A percentile compares a stretch with the other conserved stretches of the same genome.
Conservation (phyloP, 148 eudicot species). For the Drosera capensis region DNA sequence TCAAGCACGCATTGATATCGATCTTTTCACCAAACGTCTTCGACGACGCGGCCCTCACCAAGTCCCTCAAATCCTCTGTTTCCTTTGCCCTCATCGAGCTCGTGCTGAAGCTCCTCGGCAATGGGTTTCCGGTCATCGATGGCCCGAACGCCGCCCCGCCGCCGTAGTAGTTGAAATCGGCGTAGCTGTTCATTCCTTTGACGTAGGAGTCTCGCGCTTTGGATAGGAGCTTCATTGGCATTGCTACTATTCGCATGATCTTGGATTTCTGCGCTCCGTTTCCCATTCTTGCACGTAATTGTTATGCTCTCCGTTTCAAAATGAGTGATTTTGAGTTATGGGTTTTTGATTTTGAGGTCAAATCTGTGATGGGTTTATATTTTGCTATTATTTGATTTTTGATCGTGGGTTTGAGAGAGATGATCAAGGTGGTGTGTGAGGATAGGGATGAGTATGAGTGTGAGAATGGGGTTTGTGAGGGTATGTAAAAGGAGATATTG, state of each 20-base stretch:
- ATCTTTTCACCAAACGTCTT: constrained; percentile 10
- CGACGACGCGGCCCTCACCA: constrained; percentile 42
- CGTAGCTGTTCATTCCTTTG: constrained; percentile 28
- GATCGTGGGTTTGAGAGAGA: too few species aligned
- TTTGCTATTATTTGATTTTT: too few species aligned
- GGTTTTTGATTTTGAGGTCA: too few species aligned
- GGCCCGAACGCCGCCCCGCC: not conserved
- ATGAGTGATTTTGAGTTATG: too few species aligned
- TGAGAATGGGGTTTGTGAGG: too few species aligned
- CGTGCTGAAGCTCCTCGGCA: constrained; percentile 42
- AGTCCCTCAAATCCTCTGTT: constrained; percentile 36
- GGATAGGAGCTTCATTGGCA: constrained; percentile 27
- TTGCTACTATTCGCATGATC: constrained; percentile 25
- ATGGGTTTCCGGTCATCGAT: constrained; percentile 1
- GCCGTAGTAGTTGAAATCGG: constrained; percentile 6
- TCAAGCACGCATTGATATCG: constrained; percentile 1
- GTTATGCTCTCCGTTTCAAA: not conserved
- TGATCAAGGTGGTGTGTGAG: too few species aligned
- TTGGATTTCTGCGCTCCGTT: constrained; percentile 12
- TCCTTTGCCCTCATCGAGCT: constrained; percentile 15
- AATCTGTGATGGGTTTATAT: too few species aligned
- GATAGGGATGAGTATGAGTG: too few species aligned
- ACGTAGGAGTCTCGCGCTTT: constrained; percentile 55
- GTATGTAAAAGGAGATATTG: too few species aligned
- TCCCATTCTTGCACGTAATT: not conserved